Evolutionary conservation across 2,329 filamentous ascomycete species (phyloP).

Genomic region (Phaeosphaeria sp.): DNA sequence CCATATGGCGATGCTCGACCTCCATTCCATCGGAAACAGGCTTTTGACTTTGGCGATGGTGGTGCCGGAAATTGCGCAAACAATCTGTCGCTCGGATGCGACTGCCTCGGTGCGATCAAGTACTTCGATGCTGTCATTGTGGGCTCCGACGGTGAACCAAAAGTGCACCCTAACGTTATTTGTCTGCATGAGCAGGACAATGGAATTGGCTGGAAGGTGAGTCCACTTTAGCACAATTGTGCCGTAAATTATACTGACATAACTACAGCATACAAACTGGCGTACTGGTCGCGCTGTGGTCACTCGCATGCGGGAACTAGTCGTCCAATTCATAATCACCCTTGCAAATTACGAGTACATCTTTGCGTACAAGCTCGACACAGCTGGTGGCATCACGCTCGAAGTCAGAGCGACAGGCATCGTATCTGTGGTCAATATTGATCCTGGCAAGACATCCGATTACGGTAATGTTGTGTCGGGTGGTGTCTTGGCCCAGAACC

Average conservation of each 20-base stretch:
- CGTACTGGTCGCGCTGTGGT: conserved; percentile 68
- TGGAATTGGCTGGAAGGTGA: conserved; percentile 58
- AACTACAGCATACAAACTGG: conserved; percentile 72
- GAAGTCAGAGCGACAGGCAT: conserved; percentile 72
- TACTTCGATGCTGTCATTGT: conserved; percentile 67
- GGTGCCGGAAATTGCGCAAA: conserved; percentile 72
- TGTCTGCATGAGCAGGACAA: conserved; percentile 75
- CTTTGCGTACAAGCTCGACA: conserved; percentile 69
- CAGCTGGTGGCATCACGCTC: conserved; percentile 65
- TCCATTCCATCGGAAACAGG: conserved; percentile 72
- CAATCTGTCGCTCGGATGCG: conserved; percentile 71
- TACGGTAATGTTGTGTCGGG: conserved; percentile 70
- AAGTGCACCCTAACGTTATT: conserved; percentile 64
- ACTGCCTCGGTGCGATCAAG: conserved; percentile 72
- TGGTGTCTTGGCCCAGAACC: conserved; percentile 71
- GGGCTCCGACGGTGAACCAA: conserved; percentile 61
- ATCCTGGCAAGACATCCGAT: conserved; percentile 58
- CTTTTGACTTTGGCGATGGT: conserved; percentile 75
- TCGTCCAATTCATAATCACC: conserved; percentile 72
- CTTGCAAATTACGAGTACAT: conserved; percentile 76
- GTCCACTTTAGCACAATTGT: not conserved
- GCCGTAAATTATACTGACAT: not conserved
- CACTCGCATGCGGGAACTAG: conserved; percentile 66
- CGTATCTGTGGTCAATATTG: conserved; percentile 67
- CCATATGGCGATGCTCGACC: conserved; percentile 70